Evolutionary conservation across 768 basidiomycete species (phyloP).

Genomic region (Dacryopinax spathularia): DNA sequence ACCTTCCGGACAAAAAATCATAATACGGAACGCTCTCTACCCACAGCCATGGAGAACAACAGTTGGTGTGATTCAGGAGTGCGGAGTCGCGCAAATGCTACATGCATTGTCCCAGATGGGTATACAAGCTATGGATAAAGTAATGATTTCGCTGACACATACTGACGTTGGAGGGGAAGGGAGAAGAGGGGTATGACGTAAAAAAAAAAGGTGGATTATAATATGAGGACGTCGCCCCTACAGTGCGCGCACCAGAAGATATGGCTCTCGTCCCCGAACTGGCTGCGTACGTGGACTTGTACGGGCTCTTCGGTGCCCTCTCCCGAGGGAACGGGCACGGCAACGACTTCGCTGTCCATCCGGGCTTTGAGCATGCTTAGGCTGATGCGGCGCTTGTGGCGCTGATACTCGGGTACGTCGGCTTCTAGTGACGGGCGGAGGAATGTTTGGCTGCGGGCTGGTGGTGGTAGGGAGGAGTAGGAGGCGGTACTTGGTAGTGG

Average conservation of each 20-base stretch:
- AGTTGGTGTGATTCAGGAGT: not conserved
- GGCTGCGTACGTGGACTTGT: constrained; percentile 34
- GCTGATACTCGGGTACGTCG: constrained; percentile 55
- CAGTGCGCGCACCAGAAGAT: constrained; percentile 83
- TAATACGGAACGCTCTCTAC: not conserved
- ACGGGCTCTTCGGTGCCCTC: constrained; percentile 14
- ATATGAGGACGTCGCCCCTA: constrained; percentile 63
- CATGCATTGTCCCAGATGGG: not conserved
- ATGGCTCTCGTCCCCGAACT: constrained; percentile 77
- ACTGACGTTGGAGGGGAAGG: no score
- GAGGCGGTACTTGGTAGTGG: constrained; percentile 29
- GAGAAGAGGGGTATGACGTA: no score
- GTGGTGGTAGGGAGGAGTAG: constrained; percentile 28
- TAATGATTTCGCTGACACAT: no score
- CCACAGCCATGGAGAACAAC: not conserved
- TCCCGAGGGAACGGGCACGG: constrained; percentile 23
- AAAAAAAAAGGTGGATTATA: constrained; percentile 34
- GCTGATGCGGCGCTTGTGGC: constrained; percentile 71
- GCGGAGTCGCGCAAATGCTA: not conserved
- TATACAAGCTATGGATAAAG: constrained; percentile 1
- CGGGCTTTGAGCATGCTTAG: constrained; percentile 82
- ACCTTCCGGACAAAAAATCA: not conserved
- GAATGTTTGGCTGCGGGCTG: constrained; percentile 22
- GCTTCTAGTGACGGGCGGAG: constrained; percentile 46
- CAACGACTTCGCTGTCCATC: constrained; percentile 64